Percentiles rank a stretch among this genome's conserved stretches.
phyloP scores from a whole-genome alignment of 2,329 filamentous ascomycete genomes.

The Ophiosphaerella herpotricha region DNA sequence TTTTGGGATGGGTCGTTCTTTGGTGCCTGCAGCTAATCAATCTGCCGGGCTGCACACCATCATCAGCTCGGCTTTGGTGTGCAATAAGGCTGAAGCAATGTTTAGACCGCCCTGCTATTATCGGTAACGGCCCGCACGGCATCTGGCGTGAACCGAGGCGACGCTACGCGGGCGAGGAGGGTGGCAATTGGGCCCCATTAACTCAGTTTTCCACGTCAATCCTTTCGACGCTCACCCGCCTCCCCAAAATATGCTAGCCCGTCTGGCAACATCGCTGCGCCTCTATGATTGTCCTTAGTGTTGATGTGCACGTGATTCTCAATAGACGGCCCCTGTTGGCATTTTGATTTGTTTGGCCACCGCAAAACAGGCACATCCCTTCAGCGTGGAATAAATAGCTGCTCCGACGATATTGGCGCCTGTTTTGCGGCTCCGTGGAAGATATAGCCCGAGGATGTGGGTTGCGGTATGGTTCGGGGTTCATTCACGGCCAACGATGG shows the following conservation, averaged over 20 bases:
- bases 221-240: background rate
- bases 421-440: too few relatives aligned
- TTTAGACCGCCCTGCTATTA: background rate
- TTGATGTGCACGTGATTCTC: too few relatives aligned
- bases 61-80: background rate
- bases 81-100: conserved; percentile 3
- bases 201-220: background rate
- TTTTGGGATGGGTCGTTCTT: background rate
- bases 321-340: too few relatives aligned
- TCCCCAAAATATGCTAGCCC: background rate
- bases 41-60: conserved; percentile 3
- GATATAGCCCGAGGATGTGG: too few relatives aligned
- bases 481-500: background rate
- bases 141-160: background rate
- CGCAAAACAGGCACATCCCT: too few relatives aligned
- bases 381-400: too few relatives aligned
- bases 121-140: conserved; percentile 3
- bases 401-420: too few relatives aligned
- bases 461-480: background rate
- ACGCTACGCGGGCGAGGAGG: background rate
- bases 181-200: conserved; percentile 2
- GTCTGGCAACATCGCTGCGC: background rate
- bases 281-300: background rate
- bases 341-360: too few relatives aligned
- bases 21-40: background rate